Conservation (phyloP, 805 yeast species). For the Candida fluviatilis region DNA sequence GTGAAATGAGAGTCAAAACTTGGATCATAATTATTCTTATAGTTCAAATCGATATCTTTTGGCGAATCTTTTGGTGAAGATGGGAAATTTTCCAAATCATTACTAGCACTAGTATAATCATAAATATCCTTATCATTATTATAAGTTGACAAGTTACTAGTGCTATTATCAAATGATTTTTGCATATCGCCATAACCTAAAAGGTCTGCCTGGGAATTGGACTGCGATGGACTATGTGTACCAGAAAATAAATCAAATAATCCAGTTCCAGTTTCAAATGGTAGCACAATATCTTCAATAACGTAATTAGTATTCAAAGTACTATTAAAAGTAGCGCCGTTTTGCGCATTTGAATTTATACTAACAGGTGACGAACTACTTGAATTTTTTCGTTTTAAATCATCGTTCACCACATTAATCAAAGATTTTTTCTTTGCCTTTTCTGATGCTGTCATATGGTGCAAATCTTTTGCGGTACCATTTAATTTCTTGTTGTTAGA, state of each 20-base stretch:
- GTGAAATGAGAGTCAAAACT: slow-evolving; percentile 6
- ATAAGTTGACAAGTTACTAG: background rate
- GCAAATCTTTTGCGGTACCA: slow-evolving; percentile 7
- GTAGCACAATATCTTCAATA: slow-evolving; percentile 27
- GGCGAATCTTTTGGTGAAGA: background rate
- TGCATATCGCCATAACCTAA: background rate
- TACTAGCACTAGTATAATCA: background rate
- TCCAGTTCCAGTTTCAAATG: slow-evolving; percentile 21
- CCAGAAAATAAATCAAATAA: slow-evolving; percentile 25
- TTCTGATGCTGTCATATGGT: slow-evolving; percentile 13
- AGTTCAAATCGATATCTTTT: background rate
- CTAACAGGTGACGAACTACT: slow-evolving; percentile 3
- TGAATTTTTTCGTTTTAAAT: slow-evolving; percentile 7
- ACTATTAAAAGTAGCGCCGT: slow-evolving; percentile 2
- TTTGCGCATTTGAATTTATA: slow-evolving; percentile 4
- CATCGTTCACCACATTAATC: slow-evolving; percentile 11
- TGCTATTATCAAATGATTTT: background rate
- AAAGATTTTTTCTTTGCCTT: slow-evolving; percentile 12
- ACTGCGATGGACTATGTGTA: slow-evolving; percentile 3
- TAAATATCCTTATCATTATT: background rate
- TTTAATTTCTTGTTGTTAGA: slow-evolving; percentile 15
- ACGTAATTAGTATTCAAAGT: slow-evolving; percentile 13
- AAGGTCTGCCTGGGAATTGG: background rate
- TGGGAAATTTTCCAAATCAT: background rate
- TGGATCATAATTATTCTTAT: slow-evolving; percentile 1